phyloP scores from a whole-genome alignment of 257 asterid species.

The Solanum bulbocastanum region DNA sequence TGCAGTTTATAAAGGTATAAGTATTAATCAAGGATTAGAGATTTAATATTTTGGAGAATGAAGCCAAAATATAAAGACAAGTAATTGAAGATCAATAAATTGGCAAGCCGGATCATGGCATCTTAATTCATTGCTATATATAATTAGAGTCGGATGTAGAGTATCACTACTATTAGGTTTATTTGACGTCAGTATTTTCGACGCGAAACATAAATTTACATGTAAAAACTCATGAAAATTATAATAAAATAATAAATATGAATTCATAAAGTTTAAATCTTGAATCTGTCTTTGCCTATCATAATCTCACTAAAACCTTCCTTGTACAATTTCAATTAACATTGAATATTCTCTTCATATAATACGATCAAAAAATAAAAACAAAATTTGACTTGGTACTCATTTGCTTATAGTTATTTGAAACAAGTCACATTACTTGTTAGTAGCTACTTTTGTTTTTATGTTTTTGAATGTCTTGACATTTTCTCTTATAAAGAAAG shows the following conservation, averaged over 20 bases:
- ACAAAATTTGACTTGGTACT: background rate
- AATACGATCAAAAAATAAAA: background rate
- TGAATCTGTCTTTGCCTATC: background rate
- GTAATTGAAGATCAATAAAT: background rate
- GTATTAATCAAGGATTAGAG: background rate
- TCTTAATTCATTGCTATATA: too few relatives aligned
- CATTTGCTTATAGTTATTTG: background rate
- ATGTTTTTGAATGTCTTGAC: background rate
- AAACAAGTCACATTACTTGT: background rate
- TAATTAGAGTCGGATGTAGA: background rate
- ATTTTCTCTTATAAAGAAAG: background rate
- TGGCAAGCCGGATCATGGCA: background rate
- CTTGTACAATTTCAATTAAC: background rate
- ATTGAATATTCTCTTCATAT: background rate
- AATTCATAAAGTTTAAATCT: background rate
- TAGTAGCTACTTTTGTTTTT: background rate
- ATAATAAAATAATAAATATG: background rate
- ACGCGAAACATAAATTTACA: fast-evolving
- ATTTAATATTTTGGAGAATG: background rate
- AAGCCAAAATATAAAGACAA: background rate
- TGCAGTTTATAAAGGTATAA: background rate
- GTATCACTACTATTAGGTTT: background rate
- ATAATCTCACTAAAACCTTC: background rate
- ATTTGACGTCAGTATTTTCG: too few relatives aligned
- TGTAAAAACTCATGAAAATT: background rate